A percentile compares a stretch with the other conserved stretches of the same genome.
These are phyloP conservation scores for Blastobotrys parvus DNA, from an alignment of 805 yeast genomes.

Conservation along the genomic window DNA sequence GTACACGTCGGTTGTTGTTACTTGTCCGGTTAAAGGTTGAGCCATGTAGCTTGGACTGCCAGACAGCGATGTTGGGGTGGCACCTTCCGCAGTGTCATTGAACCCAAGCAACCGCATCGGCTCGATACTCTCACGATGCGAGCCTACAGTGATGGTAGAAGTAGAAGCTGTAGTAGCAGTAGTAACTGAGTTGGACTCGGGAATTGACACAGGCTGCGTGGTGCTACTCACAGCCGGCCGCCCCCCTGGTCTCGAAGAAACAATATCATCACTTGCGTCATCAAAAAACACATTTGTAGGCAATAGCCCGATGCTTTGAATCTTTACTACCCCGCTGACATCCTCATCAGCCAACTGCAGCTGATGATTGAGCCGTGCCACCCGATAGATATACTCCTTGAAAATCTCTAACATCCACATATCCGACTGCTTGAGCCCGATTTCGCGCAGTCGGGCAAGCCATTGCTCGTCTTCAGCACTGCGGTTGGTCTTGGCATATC, in stretches of 20 bases:
- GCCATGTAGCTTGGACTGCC: background rate
- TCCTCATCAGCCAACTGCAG: background rate
- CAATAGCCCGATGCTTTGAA: constrained; percentile 10
- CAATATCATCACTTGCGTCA: background rate
- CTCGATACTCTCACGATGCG: constrained; percentile 1
- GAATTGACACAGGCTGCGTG: background rate
- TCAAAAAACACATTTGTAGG: constrained; percentile 18
- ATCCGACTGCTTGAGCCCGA: constrained; percentile 68
- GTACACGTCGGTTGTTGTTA: constrained; percentile 13
- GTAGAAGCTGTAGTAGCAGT: background rate
- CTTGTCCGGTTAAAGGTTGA: constrained; percentile 11
- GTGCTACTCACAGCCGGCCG: background rate
- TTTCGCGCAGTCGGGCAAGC: constrained; percentile 58
- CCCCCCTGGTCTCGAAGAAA: background rate
- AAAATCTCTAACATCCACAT: constrained; percentile 76
- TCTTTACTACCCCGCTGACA: constrained; percentile 3
- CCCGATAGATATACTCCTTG: constrained; percentile 52
- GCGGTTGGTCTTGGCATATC: background rate
- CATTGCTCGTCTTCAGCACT: constrained; percentile 34
- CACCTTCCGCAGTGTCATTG: background rate
- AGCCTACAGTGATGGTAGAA: background rate
- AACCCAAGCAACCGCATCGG: constrained; percentile 5
- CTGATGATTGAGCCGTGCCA: constrained; percentile 12
- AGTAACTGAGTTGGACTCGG: background rate
- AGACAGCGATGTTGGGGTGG: background rate